A percentile compares a stretch with the other conserved stretches of the same genome.
These are phyloP conservation scores for Venturia oleaginea DNA, from an alignment of 2,329 filamentous ascomycete species.

Conservation along the genomic window DNA sequence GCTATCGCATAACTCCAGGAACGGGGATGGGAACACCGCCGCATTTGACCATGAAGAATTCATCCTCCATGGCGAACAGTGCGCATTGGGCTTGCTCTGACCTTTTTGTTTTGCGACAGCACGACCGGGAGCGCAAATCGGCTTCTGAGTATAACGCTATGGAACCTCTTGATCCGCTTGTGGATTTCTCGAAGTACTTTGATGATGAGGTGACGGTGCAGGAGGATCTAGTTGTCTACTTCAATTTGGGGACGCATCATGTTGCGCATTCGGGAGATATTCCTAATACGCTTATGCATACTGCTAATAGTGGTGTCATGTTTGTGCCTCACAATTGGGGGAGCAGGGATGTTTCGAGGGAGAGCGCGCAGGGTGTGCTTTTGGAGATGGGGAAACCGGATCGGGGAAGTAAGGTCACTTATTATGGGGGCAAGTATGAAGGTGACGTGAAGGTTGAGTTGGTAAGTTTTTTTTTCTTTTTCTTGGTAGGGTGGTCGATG, in stretches of 20 bases:
- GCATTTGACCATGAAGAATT: slow-evolving; percentile 27
- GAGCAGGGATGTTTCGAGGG: slow-evolving; percentile 22
- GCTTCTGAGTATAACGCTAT: slow-evolving; percentile 30
- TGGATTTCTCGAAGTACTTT: slow-evolving; percentile 37
- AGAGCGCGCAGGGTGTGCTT: slow-evolving; percentile 23
- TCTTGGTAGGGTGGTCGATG: background rate
- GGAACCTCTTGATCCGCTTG: slow-evolving; percentile 31
- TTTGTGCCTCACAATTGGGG: slow-evolving; percentile 26
- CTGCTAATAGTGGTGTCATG: slow-evolving; percentile 22
- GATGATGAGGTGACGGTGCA: slow-evolving; percentile 34
- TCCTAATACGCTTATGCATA: slow-evolving; percentile 26
- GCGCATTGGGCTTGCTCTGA: slow-evolving; percentile 44
- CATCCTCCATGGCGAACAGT: slow-evolving; percentile 36
- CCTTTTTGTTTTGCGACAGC: slow-evolving; percentile 38
- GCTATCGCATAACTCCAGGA: slow-evolving; percentile 39
- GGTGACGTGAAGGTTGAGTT: background rate
- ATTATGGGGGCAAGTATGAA: slow-evolving; percentile 11
- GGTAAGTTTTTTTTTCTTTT: slow-evolving; percentile 2
- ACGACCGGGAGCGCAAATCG: slow-evolving; percentile 36
- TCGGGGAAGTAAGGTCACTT: slow-evolving; percentile 5
- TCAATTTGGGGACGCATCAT: slow-evolving; percentile 51
- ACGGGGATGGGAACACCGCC: slow-evolving; percentile 28
- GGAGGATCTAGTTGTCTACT: slow-evolving; percentile 43
- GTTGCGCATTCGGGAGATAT: slow-evolving; percentile 43
- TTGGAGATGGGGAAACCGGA: slow-evolving; percentile 19